A percentile compares a stretch with the other conserved stretches of the same genome.
These are phyloP conservation scores for Xylaria palmicola DNA, from an alignment of 495 filamentous ascomycete species.

Conservation along the genomic window DNA sequence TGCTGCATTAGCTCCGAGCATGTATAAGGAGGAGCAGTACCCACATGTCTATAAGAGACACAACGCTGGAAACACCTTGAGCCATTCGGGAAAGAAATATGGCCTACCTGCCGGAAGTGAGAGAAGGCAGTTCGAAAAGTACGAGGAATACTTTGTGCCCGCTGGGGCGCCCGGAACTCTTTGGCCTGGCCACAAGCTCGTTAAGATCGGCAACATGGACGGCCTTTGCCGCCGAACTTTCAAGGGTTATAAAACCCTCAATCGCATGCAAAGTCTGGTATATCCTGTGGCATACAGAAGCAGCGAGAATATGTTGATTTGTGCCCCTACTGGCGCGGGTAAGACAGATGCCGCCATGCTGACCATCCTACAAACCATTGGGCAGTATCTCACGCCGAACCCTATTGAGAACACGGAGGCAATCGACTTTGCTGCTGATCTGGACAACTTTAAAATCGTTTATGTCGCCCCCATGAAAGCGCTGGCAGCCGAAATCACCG, in stretches of 20 bases:
- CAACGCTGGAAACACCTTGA: conserved; percentile 78
- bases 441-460: conserved; percentile 94
- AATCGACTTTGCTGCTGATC: conserved; percentile 71
- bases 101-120: conserved; percentile 66
- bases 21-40: conserved; percentile 67
- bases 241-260: conserved; percentile 87
- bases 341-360: conserved; percentile 99
- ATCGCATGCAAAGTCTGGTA: conserved; percentile 96
- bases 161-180: conserved; percentile 77
- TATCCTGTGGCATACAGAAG: conserved; percentile 95
- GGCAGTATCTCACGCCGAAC: conserved; percentile 77
- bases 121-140: conserved; percentile 58
- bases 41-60: conserved; percentile 89
- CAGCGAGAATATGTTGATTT: conserved; percentile 98
- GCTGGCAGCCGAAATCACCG: conserved; percentile 91
- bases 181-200: conserved; percentile 65
- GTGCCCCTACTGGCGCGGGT: conserved; percentile 95
- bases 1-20: conserved; percentile 59
- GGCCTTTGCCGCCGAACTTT: conserved; percentile 89
- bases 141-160: conserved; percentile 85
- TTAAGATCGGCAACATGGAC: conserved; percentile 81
- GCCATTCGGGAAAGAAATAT: conserved; percentile 73
- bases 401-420: conserved; percentile 72
- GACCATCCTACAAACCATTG: conserved; percentile 83
- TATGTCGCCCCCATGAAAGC: conserved; percentile 99